Conservation (phyloP, 805 yeast genomes). For the Saccharomycopsis olivae region DNA sequence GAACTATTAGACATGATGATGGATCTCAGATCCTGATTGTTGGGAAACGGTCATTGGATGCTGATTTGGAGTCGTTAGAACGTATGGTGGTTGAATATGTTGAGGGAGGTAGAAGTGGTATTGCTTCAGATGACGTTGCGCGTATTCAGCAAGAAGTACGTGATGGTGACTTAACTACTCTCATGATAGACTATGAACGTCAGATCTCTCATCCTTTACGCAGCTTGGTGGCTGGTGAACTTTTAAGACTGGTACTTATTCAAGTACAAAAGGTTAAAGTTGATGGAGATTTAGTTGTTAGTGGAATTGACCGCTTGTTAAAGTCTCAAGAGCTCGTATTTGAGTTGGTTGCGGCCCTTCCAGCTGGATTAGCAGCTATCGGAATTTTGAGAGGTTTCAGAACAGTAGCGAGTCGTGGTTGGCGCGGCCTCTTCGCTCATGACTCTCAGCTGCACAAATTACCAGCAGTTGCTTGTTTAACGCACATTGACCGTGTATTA, state of each 20-base stretch:
- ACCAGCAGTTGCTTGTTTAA: slow-evolving; percentile 35
- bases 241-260: slow-evolving; percentile 68
- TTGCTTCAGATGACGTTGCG: slow-evolving; percentile 15
- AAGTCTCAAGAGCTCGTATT: slow-evolving; percentile 92
- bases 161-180: slow-evolving; percentile 69
- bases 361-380: slow-evolving; percentile 53
- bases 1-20: slow-evolving; percentile 80
- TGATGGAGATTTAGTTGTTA: slow-evolving; percentile 82
- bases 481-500: slow-evolving; percentile 48
- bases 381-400: slow-evolving; percentile 28
- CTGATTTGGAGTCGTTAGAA: slow-evolving; percentile 73
- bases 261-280: slow-evolving; percentile 96
- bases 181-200: slow-evolving; percentile 71
- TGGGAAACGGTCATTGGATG: slow-evolving; percentile 64
- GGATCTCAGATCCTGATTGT: slow-evolving; percentile 62
- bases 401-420: slow-evolving; percentile 28
- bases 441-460: slow-evolving; percentile 24
- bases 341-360: slow-evolving; percentile 83
- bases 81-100: slow-evolving; percentile 75
- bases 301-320: slow-evolving; percentile 81
- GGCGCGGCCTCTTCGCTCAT: slow-evolving; percentile 25
- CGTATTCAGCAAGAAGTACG: slow-evolving; percentile 27
- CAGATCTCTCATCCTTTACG: slow-evolving; percentile 63
- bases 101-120: slow-evolving; percentile 20
- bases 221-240: slow-evolving; percentile 54